These are phyloP conservation scores for Limtongozyma cylindracea DNA, from an alignment of 805 yeast species.

Conservation along the genomic window DNA sequence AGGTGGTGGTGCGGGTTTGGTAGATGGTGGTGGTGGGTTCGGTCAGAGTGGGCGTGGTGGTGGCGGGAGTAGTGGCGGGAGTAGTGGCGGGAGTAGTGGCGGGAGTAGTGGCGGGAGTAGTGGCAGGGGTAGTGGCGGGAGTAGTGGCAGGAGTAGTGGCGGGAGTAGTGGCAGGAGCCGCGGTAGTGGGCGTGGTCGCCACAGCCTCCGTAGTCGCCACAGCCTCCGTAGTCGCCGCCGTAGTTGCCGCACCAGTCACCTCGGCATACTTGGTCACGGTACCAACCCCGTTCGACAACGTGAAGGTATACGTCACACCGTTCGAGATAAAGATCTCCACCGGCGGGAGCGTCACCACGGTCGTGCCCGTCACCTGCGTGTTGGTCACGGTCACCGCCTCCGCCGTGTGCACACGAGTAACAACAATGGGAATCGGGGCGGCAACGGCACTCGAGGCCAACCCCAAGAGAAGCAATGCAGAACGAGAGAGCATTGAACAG, in stretches of 20 bases:
- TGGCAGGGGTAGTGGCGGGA: constrained; percentile 1
- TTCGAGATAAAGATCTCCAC: constrained; percentile 24
- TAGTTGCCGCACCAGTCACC: constrained; percentile 2
- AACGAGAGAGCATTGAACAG: neutral
- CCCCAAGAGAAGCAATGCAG: constrained; percentile 2
- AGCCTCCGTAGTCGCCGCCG: constrained; percentile 1
- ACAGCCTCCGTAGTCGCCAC: constrained; percentile 1
- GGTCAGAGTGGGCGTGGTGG: neutral
- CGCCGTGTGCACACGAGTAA: constrained; percentile 33
- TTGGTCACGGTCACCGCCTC: constrained; percentile 19
- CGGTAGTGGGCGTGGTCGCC: constrained; percentile 1
- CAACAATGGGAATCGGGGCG: constrained; percentile 12
- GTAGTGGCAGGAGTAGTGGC: constrained; percentile 1
- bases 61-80: constrained; percentile 2
- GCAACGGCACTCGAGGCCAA: constrained; percentile 7
- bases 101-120: constrained; percentile 2
- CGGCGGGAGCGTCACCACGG: constrained; percentile 22
- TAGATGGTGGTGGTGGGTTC: constrained; percentile 3
- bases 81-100: constrained; percentile 2
- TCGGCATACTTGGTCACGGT: constrained; percentile 2
- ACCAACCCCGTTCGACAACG: constrained; percentile 11
- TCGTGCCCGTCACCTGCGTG: constrained; percentile 17
- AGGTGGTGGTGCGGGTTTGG: too few relatives aligned
- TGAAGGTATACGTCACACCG: constrained; percentile 23
- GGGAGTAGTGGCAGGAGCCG: neutral